Conservation (phyloP, 1,284 basidiomycete species). For the Phenoliferia sp. region DNA sequence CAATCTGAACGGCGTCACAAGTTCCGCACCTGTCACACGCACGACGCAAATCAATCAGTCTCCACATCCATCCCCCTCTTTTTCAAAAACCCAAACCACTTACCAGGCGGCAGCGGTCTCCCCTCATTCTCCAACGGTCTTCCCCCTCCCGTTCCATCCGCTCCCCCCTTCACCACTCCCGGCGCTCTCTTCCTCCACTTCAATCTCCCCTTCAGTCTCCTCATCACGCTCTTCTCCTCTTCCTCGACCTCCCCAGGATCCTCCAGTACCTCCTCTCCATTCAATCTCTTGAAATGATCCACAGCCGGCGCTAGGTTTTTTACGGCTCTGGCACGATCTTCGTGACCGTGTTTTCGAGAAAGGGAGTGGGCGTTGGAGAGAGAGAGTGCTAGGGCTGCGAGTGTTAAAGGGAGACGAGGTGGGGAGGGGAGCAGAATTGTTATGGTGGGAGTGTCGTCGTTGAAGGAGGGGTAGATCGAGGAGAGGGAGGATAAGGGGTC, state of each 20-base stretch:
- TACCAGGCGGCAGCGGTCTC: conserved; percentile 19
- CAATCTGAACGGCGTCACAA: conserved; percentile 26
- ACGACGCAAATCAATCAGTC: background rate
- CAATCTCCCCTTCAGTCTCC: conserved; percentile 18
- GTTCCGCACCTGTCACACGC: conserved; percentile 9
- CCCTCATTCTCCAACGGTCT: background rate
- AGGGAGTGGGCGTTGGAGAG: conserved; percentile 13
- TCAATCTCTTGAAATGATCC: conserved; percentile 13
- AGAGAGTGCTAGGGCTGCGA: conserved; percentile 13
- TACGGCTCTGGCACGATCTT: background rate
- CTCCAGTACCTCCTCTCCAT: conserved; percentile 7
- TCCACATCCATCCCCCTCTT: background rate
- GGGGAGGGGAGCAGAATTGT: conserved; percentile 9
- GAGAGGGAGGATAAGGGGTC: background rate
- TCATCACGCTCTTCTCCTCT: conserved; percentile 9
- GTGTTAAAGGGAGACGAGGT: conserved; percentile 11
- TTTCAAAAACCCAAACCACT: background rate
- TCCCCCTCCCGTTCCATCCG: background rate
- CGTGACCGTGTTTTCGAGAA: background rate
- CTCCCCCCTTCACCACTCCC: conserved; percentile 3
- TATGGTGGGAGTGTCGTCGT: conserved; percentile 13
- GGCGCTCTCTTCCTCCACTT: conserved; percentile 10
- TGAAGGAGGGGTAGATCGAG: conserved; percentile 7
- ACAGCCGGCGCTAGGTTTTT: conserved; percentile 11
- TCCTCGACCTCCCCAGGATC: conserved; percentile 1